phyloP scores from a whole-genome alignment of 352 stramenopile genomes.

The Pythium rishiriense region DNA sequence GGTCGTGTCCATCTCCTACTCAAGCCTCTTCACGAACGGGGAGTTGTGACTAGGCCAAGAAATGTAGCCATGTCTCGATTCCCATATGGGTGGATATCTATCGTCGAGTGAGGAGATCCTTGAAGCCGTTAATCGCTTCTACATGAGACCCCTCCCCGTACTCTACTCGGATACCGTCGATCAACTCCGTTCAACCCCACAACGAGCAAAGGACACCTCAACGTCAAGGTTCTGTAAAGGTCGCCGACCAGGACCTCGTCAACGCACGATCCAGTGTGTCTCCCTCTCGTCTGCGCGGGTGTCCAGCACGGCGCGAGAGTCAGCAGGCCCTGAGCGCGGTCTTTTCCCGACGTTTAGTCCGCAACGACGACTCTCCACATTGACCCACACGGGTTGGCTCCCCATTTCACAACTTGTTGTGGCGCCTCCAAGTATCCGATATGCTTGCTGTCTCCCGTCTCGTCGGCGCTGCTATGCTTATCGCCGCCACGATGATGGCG shows the following conservation, averaged over 20 bases:
- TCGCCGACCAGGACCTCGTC: background rate
- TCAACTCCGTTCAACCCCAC: background rate
- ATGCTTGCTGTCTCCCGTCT: constrained; percentile 10
- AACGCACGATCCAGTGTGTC: constrained; percentile 2
- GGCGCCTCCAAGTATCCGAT: background rate
- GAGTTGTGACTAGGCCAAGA: background rate
- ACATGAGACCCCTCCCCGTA: background rate
- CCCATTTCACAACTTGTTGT: constrained; percentile 9
- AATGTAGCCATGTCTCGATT: constrained; percentile 12
- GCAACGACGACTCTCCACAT: background rate
- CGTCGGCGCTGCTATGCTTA: background rate
- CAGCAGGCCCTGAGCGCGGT: background rate
- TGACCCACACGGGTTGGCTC: background rate
- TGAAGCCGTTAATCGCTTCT: background rate
- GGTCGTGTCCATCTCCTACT: background rate
- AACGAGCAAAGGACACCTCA: background rate
- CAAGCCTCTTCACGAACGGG: background rate
- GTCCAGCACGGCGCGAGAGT: background rate
- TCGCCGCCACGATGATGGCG: background rate
- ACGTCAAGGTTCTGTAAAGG: constrained; percentile 2
- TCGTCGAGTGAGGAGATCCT: background rate
- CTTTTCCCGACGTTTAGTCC: background rate
- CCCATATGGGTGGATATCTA: background rate
- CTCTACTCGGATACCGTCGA: background rate
- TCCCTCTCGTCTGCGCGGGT: constrained; percentile 1